phyloP scores from a whole-genome alignment of 2,329 filamentous ascomycete genomes.

The Epichloe coenophiala region DNA sequence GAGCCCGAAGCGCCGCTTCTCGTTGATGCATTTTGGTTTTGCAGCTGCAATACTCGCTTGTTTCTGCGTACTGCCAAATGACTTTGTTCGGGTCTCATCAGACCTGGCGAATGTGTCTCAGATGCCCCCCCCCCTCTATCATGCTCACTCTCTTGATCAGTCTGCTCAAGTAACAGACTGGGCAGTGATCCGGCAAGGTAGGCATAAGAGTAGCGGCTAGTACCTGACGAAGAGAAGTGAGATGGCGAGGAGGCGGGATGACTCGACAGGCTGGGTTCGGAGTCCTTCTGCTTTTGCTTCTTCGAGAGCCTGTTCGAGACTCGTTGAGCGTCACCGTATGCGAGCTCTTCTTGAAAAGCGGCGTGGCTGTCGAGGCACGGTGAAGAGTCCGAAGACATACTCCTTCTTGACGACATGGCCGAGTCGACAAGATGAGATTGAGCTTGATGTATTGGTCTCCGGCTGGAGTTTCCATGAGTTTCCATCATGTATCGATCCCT shows the following conservation, averaged over 20 bases:
- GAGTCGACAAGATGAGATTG: not conserved
- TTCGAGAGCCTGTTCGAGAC: not conserved
- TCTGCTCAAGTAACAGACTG: not conserved
- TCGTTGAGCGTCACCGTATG: not conserved
- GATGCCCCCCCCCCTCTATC: not conserved
- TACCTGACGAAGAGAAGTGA: not conserved
- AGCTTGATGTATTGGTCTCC: not conserved
- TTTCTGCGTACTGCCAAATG: not conserved
- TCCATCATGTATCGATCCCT: not conserved
- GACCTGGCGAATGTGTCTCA: not conserved
- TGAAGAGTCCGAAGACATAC: not conserved
- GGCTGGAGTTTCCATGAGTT: not conserved
- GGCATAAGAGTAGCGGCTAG: not conserved
- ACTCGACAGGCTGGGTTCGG: not conserved
- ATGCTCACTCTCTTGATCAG: not conserved
- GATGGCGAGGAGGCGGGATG: not conserved
- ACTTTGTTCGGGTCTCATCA: not conserved
- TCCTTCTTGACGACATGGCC: not conserved
- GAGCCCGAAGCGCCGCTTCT: not conserved
- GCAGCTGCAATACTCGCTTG: not conserved
- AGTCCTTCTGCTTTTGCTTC: not conserved
- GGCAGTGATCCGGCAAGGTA: conserved; percentile 3
- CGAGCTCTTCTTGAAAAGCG: not conserved
- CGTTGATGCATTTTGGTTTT: not conserved
- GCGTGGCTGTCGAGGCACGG: not conserved